These are phyloP conservation scores for Claviceps sp. DNA, from an alignment of 2,329 filamentous ascomycete species.

Conservation along the genomic window DNA sequence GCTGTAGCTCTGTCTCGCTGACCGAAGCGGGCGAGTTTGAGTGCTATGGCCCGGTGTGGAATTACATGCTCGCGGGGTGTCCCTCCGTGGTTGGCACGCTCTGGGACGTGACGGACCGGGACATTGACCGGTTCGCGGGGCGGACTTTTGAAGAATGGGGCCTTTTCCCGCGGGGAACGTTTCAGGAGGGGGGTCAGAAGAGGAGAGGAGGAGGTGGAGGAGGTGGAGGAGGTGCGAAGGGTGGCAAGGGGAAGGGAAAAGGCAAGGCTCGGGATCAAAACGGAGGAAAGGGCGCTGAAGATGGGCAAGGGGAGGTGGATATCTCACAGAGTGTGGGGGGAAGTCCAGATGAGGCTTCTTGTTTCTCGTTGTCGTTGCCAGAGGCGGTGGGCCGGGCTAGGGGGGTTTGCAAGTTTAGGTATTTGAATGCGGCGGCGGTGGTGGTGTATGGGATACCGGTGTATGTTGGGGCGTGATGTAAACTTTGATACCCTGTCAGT, in stretches of 20 bases:
- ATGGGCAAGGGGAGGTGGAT: constrained; percentile 2
- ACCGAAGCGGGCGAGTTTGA: constrained; percentile 74
- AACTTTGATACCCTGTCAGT: not conserved
- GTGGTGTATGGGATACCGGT: constrained; percentile 93
- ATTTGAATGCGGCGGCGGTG: constrained; percentile 85
- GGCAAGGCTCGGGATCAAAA: not conserved
- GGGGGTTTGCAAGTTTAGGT: constrained; percentile 71
- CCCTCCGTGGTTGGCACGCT: constrained; percentile 83
- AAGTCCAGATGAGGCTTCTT: too few relatives aligned
- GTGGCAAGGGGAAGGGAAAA: not conserved
- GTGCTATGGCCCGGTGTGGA: constrained; percentile 77
- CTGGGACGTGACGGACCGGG: constrained; percentile 96
- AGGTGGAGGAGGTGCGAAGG: not conserved
- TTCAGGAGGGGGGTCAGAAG: constrained; percentile 20
- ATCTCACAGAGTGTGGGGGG: not conserved
- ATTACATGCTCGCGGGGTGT: constrained; percentile 78
- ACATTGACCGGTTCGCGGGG: constrained; percentile 86
- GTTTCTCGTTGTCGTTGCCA: constrained; percentile 33
- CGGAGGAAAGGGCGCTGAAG: not conserved
- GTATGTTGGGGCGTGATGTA: constrained; percentile 41
- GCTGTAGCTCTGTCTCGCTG: constrained; percentile 76
- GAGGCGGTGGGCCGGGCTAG: constrained; percentile 67
- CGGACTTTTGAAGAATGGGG: constrained; percentile 79
- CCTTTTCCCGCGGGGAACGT: constrained; percentile 40
- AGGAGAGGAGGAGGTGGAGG: constrained; percentile 10